These are phyloP conservation scores for Comarum palustre DNA, from an alignment of 306 rosid species.

Conservation along the genomic window DNA sequence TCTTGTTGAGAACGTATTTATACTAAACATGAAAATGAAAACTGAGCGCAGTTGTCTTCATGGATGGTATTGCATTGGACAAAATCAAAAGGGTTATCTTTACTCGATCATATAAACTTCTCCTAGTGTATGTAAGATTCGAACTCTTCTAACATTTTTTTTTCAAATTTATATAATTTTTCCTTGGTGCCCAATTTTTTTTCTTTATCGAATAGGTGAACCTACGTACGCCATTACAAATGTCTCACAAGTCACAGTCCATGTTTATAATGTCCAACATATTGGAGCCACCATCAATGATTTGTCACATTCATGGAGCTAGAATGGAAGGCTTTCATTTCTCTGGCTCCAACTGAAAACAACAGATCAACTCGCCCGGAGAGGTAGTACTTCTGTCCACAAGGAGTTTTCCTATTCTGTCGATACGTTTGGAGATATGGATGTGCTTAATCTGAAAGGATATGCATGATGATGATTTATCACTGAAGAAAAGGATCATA, in stretches of 20 bases:
- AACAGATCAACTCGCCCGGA: slow-evolving; percentile 19
- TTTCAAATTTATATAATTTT: not conserved
- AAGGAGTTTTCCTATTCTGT: not conserved
- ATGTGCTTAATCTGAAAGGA: not conserved
- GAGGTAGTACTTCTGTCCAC: not conserved
- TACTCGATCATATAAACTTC: not conserved
- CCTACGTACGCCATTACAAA: not conserved
- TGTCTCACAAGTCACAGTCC: slow-evolving; percentile 26
- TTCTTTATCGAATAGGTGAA: slow-evolving; percentile 1
- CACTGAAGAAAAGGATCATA: slow-evolving; percentile 1
- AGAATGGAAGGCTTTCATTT: not conserved
- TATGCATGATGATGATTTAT: not conserved
- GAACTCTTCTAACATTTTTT: not conserved
- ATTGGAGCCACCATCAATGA: slow-evolving; percentile 26
- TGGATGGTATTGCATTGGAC: not conserved
- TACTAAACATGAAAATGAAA: not conserved
- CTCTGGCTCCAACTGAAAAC: slow-evolving; percentile 14
- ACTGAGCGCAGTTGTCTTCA: not conserved
- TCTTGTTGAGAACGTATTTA: too few relatives aligned
- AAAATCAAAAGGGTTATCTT: not conserved
- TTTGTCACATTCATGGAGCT: slow-evolving; percentile 33
- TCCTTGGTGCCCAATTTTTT: not conserved
- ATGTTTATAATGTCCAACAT: slow-evolving; percentile 23
- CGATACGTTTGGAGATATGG: not conserved
- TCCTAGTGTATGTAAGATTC: not conserved